Percentiles rank a stretch among this genome's conserved stretches.
phyloP scores from a whole-genome alignment of 371 early-diverging fungal species.

The Blakeslea trispora region DNA sequence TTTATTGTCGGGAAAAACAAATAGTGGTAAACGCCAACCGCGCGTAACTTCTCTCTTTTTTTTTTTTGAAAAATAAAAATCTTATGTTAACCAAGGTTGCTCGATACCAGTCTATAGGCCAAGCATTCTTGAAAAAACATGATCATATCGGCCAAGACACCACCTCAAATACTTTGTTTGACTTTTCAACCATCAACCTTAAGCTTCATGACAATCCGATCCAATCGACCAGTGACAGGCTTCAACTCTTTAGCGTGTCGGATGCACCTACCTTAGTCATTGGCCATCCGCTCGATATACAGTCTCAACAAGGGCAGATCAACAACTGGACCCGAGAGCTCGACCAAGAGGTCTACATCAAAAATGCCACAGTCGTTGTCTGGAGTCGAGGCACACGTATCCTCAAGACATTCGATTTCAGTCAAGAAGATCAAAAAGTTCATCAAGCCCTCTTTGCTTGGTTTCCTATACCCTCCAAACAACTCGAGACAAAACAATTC shows the following conservation, averaged over 20 bases:
- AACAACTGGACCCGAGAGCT: constrained; percentile 10
- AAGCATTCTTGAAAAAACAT: constrained; percentile 4
- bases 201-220: not conserved
- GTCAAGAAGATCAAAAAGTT: constrained; percentile 36
- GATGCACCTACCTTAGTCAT: not conserved
- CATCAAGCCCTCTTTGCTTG: constrained; percentile 51
- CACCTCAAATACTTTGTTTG: constrained; percentile 4
- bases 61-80: not conserved
- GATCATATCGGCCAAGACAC: constrained; percentile 9
- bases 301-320: constrained; percentile 1
- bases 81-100: constrained; percentile 20
- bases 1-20: too few species aligned
- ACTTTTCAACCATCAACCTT: constrained; percentile 8
- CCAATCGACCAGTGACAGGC: not conserved
- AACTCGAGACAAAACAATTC: constrained; percentile 11
- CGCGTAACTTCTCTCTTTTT: not conserved
- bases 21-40: too few species aligned
- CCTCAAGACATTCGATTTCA: constrained; percentile 42
- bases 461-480: constrained; percentile 31
- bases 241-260: constrained; percentile 9
- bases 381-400: constrained; percentile 50
- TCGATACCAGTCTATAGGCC: constrained; percentile 23
- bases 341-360: constrained; percentile 46
- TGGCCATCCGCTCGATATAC: constrained; percentile 5
- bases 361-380: constrained; percentile 47